phyloP scores from a whole-genome alignment of 2,329 filamentous ascomycete genomes.

The Acrocalymma vagum region DNA sequence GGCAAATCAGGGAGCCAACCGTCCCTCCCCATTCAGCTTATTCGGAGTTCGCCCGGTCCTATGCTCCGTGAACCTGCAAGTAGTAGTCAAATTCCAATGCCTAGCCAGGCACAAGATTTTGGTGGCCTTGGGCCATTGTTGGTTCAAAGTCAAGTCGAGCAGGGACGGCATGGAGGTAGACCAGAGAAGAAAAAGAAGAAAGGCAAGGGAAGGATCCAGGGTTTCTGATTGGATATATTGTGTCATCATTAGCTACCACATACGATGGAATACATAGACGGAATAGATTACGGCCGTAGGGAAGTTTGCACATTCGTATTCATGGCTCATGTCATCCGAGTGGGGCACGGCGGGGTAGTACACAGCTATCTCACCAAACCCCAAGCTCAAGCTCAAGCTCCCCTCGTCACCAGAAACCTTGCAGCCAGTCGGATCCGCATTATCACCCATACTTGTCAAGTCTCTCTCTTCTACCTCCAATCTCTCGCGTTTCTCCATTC shows the following conservation, averaged over 20 bases:
- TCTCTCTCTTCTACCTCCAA: no score
- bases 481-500: no score
- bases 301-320: no score
- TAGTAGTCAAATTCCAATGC: constrained; percentile 35
- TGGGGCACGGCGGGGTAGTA: no score
- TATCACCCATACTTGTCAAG: no score
- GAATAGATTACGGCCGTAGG: not conserved
- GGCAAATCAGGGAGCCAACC: constrained; percentile 30
- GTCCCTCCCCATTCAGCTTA: constrained; percentile 6
- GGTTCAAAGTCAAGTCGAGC: constrained; percentile 43
- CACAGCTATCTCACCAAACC: no score
- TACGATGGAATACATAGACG: no score
- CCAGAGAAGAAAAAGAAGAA: constrained; percentile 45
- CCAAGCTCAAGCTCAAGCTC: no score
- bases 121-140: constrained; percentile 10
- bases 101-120: constrained; percentile 20
- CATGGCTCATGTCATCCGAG: constrained; percentile 14
- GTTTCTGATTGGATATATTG: constrained; percentile 29
- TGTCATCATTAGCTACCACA: no score
- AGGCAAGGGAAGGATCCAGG: constrained; percentile 41
- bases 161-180: constrained; percentile 44
- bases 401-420: no score
- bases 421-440: no score
- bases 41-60: constrained; percentile 39
- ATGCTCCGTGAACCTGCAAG: constrained; percentile 21